Conservation (phyloP, 2,329 filamentous ascomycete genomes). For the Spiromastix sp. region DNA sequence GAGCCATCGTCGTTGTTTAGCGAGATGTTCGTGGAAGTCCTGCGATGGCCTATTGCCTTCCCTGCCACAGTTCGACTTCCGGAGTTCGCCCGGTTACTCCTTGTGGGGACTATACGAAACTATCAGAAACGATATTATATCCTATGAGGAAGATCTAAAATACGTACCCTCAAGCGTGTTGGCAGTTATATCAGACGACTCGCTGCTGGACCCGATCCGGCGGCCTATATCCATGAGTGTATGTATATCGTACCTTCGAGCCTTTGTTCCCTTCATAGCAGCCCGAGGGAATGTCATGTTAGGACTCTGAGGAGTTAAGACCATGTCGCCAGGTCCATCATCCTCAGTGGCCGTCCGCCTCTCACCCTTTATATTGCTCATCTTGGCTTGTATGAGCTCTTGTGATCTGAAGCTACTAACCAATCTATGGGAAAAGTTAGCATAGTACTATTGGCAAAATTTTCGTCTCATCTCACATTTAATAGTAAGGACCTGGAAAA, state of each 20-base stretch:
- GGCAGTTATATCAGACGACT: not conserved
- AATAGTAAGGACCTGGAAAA: too few relatives aligned
- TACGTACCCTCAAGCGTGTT: slow-evolving; percentile 1
- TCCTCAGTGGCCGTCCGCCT: too few relatives aligned
- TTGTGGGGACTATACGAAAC: not conserved
- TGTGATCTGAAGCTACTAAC: too few relatives aligned
- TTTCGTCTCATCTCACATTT: too few relatives aligned
- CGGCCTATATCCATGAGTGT: slow-evolving; percentile 25
- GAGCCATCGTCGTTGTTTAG: slow-evolving; percentile 12
- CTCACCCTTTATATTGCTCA: too few relatives aligned
- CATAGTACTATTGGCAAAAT: too few relatives aligned
- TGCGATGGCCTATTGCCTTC: slow-evolving; percentile 16
- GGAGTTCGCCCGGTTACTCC: not conserved
- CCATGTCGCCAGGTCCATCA: too few relatives aligned
- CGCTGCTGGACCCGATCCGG: slow-evolving; percentile 8
- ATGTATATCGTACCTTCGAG: slow-evolving; percentile 27
- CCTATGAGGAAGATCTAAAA: not conserved
- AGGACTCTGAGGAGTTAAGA: too few relatives aligned
- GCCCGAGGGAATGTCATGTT: not conserved
- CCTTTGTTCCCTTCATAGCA: slow-evolving; percentile 3
- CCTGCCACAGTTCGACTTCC: slow-evolving; percentile 17
- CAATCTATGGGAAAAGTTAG: too few relatives aligned
- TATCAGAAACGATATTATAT: not conserved
- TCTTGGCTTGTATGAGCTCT: too few relatives aligned
- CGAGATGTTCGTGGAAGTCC: slow-evolving; percentile 15